Percentiles rank a stretch among this genome's conserved stretches.
These are phyloP conservation scores for Alternaria sp. DNA, from an alignment of 2,329 filamentous ascomycete species.

Conservation along the genomic window DNA sequence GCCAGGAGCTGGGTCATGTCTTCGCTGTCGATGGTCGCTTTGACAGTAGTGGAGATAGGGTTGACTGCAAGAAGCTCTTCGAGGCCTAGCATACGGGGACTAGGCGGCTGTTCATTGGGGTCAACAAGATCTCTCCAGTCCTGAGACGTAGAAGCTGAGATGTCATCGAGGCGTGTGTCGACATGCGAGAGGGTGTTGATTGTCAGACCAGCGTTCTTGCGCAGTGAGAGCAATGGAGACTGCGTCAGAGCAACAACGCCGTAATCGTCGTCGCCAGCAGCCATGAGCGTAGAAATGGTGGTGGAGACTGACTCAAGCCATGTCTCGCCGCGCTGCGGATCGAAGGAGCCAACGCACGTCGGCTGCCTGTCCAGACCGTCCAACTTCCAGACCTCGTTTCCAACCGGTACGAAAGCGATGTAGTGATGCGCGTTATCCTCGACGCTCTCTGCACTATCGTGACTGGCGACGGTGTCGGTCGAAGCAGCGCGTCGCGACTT, in stretches of 20 bases:
- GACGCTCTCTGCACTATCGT: slow-evolving; percentile 55
- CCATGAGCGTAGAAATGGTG: slow-evolving; percentile 72
- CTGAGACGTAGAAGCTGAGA: slow-evolving; percentile 22
- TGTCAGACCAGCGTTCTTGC: slow-evolving; percentile 53
- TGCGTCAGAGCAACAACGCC: slow-evolving; percentile 77
- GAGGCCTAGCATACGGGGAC: slow-evolving; percentile 23
- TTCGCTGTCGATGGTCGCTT: slow-evolving; percentile 27
- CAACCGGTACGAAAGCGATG: slow-evolving; percentile 82
- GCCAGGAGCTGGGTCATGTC: slow-evolving; percentile 26
- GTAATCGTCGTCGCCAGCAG: slow-evolving; percentile 72
- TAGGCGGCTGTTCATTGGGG: slow-evolving; percentile 30
- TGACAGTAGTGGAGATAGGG: slow-evolving; percentile 18
- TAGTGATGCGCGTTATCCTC: slow-evolving; percentile 80
- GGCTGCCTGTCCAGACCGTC: slow-evolving; percentile 82
- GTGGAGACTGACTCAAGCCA: slow-evolving; percentile 73
- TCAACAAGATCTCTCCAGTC: slow-evolving; percentile 54
- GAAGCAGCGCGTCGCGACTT: slow-evolving; percentile 46
- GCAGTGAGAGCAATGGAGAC: slow-evolving; percentile 64
- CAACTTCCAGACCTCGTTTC: slow-evolving; percentile 82
- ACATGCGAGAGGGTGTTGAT: slow-evolving; percentile 53
- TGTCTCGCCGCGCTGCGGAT: slow-evolving; percentile 47
- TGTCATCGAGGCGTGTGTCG: slow-evolving; percentile 49
- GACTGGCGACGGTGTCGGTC: slow-evolving; percentile 31
- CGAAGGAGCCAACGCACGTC: slow-evolving; percentile 61
- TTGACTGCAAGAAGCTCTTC: slow-evolving; percentile 20